Conservation (phyloP, 805 yeast genomes). For the Limtongozyma cylindracea region DNA sequence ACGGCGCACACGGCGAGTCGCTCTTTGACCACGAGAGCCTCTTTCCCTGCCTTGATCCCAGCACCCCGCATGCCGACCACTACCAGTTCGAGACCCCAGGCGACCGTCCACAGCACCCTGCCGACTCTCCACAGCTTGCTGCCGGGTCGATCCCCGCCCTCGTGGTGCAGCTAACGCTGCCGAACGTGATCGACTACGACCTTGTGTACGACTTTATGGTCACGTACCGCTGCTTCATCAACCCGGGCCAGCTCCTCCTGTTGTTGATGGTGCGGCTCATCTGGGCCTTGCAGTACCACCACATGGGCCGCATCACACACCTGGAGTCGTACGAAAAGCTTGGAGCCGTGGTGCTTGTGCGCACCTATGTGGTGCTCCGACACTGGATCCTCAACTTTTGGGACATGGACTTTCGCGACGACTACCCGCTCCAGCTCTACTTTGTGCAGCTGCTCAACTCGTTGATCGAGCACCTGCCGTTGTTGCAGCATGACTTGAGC, state of each 20-base stretch:
- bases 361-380: conserved; percentile 70
- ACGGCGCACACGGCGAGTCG: conserved; percentile 12
- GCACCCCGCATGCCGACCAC: conserved; percentile 6
- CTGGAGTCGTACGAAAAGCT: conserved; percentile 7
- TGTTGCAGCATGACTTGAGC: too few species aligned
- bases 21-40: conserved; percentile 11
- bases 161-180: conserved; percentile 41
- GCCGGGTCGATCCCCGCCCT: too few species aligned
- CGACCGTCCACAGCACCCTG: too few species aligned
- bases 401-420: conserved; percentile 38
- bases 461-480: too few species aligned
- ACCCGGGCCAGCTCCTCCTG: conserved; percentile 29
- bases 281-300: conserved; percentile 37
- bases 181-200: conserved; percentile 51
- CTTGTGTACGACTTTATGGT: conserved; percentile 69
- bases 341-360: conserved; percentile 44
- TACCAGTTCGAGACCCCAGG: conserved; percentile 9
- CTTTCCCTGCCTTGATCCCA: conserved; percentile 8
- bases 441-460: too few species aligned
- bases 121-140: too few species aligned
- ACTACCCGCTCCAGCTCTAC: conserved; percentile 6
- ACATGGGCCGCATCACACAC: conserved; percentile 5
- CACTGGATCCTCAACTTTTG: conserved; percentile 84
- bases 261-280: conserved; percentile 36
- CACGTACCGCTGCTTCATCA: conserved; percentile 49